These are phyloP conservation scores for Blastomyces emzantsi DNA, from an alignment of 2,329 filamentous ascomycete genomes.

Conservation along the genomic window DNA sequence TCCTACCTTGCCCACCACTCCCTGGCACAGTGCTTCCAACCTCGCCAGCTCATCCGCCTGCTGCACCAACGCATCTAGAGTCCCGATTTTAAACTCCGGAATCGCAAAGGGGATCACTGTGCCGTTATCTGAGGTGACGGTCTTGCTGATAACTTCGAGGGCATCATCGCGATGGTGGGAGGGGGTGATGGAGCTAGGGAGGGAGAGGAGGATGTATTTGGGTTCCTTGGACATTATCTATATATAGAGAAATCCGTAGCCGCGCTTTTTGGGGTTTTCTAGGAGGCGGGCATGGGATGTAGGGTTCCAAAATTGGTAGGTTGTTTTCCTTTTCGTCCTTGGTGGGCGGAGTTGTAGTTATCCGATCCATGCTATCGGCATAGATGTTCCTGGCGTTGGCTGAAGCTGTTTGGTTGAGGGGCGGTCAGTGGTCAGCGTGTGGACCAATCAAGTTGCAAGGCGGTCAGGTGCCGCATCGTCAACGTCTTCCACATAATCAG, in stretches of 20 bases:
- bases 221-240: conserved; percentile 35
- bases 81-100: conserved; percentile 96
- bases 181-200: conserved; percentile 79
- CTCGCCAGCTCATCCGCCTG: conserved; percentile 93
- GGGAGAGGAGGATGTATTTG: conserved; percentile 80
- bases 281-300: neutral
- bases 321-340: neutral
- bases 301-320: neutral
- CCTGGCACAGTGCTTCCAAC: conserved; percentile 69
- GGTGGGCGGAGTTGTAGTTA: neutral
- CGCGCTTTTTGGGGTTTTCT: neutral
- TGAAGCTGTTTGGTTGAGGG: neutral
- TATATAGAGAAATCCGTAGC: neutral
- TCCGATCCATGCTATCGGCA: neutral
- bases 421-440: neutral
- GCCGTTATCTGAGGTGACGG: conserved; percentile 65
- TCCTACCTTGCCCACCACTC: conserved; percentile 76
- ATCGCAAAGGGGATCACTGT: conserved; percentile 68
- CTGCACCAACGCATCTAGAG: conserved; percentile 86
- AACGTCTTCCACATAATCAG: no score
- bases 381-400: neutral
- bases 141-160: conserved; percentile 62
- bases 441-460: neutral
- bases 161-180: conserved; percentile 74
- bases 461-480: neutral